These are phyloP conservation scores for Phragmites australis DNA, from an alignment of 176 grass and related monocot species.

Conservation along the genomic window DNA sequence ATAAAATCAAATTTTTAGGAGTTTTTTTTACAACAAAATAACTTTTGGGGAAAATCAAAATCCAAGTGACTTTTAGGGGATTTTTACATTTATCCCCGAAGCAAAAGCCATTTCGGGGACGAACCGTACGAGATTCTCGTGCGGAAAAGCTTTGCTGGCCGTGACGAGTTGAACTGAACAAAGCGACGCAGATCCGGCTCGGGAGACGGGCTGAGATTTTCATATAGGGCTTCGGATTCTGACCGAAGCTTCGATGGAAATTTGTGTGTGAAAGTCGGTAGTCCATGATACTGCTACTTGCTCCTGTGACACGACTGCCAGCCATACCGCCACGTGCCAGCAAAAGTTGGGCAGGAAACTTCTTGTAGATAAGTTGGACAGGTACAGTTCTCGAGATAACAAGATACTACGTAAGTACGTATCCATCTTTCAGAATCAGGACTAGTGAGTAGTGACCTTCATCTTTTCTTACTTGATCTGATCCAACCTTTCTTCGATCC, in stretches of 20 bases:
- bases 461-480: neutral
- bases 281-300: neutral
- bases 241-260: constrained; percentile 36
- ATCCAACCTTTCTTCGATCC: neutral
- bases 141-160: neutral
- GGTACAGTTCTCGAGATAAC: neutral
- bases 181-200: neutral
- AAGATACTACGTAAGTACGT: neutral
- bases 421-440: too few species aligned
- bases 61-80: too few species aligned
- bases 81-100: too few species aligned
- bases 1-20: too few species aligned
- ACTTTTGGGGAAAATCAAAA: too few species aligned
- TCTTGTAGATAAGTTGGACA: neutral
- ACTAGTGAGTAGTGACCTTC: neutral
- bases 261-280: neutral
- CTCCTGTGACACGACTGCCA: neutral
- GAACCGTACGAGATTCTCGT: constrained; percentile 22
- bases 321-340: too few species aligned
- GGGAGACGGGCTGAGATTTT: neutral
- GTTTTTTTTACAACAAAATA: too few species aligned
- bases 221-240: neutral
- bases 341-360: constrained; percentile 29
- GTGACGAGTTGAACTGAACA: neutral
- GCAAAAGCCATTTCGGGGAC: neutral